Evolutionary conservation across 1,284 basidiomycete genomes (phyloP).

Genomic region (Ceratobasidium sp.): DNA sequence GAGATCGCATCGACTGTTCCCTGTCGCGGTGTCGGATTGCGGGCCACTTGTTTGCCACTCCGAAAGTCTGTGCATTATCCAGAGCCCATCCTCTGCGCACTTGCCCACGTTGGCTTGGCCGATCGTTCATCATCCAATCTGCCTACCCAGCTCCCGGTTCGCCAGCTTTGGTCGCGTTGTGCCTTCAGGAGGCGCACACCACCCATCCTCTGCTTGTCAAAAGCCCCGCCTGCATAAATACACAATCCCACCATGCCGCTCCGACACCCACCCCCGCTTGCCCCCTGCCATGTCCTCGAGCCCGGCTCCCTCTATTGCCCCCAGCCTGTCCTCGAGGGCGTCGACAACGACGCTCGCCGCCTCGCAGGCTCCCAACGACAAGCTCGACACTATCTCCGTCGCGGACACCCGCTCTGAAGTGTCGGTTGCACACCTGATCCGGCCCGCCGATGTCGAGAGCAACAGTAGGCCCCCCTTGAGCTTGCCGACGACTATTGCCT

Average conservation of each 20-base stretch:
- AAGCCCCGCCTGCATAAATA: conserved; percentile 31
- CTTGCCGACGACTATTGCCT: background rate
- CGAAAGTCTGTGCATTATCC: conserved; percentile 32
- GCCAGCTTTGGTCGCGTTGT: conserved; percentile 12
- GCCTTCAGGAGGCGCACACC: conserved; percentile 24
- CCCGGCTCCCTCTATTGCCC: background rate
- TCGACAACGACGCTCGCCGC: conserved; percentile 27
- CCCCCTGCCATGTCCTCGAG: conserved; percentile 7
- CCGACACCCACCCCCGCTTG: background rate
- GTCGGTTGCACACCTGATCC: background rate
- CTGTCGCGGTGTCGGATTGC: conserved; percentile 23
- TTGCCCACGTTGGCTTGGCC: conserved; percentile 35
- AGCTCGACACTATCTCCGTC: background rate
- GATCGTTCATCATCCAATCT: conserved; percentile 34
- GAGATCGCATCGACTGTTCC: conserved; percentile 22
- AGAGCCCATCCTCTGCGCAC: background rate
- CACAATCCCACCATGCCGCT: background rate
- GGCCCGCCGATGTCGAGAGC: conserved; percentile 18
- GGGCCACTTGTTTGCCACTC: conserved; percentile 38
- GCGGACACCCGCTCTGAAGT: conserved; percentile 10
- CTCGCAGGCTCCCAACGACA: conserved; percentile 23
- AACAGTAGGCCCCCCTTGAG: conserved; percentile 15
- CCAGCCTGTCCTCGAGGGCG: conserved; percentile 18
- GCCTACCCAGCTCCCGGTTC: conserved; percentile 32
- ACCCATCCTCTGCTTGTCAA: conserved; percentile 26